phyloP scores from a whole-genome alignment of 2,329 filamentous ascomycete species.

The Scedosporium minutisporum region DNA sequence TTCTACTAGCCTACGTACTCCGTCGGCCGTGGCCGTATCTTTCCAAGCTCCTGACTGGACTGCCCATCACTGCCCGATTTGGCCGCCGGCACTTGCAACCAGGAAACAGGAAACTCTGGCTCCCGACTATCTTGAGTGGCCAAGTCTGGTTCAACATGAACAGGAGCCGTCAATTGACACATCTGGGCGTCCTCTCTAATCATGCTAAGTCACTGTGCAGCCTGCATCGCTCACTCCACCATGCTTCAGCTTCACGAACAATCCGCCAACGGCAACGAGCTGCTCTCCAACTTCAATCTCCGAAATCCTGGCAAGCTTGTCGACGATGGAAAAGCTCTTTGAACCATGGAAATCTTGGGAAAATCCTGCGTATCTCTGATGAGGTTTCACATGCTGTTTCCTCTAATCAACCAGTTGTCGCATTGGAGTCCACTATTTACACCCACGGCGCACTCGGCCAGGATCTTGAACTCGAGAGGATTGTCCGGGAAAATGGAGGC shows the following conservation, averaged over 20 bases:
- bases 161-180: not conserved
- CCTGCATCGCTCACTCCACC: not conserved
- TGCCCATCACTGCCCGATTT: too few relatives aligned
- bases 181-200: not conserved
- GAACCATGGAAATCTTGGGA: constrained; percentile 21
- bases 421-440: constrained; percentile 92
- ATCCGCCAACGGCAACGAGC: not conserved
- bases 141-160: not conserved
- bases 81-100: not conserved
- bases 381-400: constrained; percentile 73
- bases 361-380: constrained; percentile 62
- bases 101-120: not conserved
- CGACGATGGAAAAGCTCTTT: constrained; percentile 7
- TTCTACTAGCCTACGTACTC: not conserved
- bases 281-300: not conserved
- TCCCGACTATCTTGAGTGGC: not conserved
- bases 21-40: not conserved
- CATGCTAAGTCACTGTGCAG: not conserved
- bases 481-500: constrained; percentile 71
- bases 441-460: constrained; percentile 84
- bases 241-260: not conserved
- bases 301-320: not conserved
- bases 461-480: constrained; percentile 60
- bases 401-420: constrained; percentile 72
- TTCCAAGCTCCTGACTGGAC: not conserved